A percentile compares a stretch with the other conserved stretches of the same genome.
Conservation (phyloP, 371 early-diverging fungal genomes). For the Coemansia sp. region DNA sequence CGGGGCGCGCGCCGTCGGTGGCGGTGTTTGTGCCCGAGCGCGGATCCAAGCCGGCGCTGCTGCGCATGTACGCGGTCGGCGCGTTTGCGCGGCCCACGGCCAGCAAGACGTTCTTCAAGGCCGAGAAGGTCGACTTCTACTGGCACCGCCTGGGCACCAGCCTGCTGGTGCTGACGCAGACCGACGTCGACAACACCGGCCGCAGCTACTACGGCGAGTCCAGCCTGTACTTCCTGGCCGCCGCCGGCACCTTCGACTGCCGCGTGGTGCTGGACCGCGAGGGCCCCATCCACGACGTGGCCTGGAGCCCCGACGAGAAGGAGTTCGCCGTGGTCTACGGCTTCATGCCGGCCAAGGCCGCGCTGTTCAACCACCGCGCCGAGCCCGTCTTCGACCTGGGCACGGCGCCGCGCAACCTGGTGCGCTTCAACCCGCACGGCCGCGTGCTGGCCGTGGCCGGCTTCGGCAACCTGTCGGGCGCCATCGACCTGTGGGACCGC, state of each 20-base stretch:
- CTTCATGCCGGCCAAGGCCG: slow-evolving; percentile 89
- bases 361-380: slow-evolving; percentile 89
- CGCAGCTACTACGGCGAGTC: slow-evolving; percentile 97
- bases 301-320: slow-evolving; percentile 91
- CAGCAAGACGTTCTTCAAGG: slow-evolving; percentile 91
- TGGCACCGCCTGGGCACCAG: slow-evolving; percentile 95
- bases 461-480: slow-evolving; percentile 95
- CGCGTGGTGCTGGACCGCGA: slow-evolving; percentile 84
- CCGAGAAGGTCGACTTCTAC: slow-evolving; percentile 85
- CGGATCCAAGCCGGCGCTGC: slow-evolving; percentile 75
- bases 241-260: slow-evolving; percentile 91
- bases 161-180: slow-evolving; percentile 86
- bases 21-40: slow-evolving; percentile 76
- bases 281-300: slow-evolving; percentile 94
- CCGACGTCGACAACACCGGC: slow-evolving; percentile 94
- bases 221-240: slow-evolving; percentile 85
- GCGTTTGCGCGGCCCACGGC: slow-evolving; percentile 74
- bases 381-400: slow-evolving; percentile 83
- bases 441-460: slow-evolving; percentile 84
- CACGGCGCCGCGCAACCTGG: slow-evolving; percentile 81
- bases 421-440: slow-evolving; percentile 88
- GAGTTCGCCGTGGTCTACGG: slow-evolving; percentile 97
- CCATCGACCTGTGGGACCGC: slow-evolving; percentile 91
- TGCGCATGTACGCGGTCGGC: slow-evolving; percentile 78
- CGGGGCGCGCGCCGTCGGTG: slow-evolving; percentile 79